Evolutionary conservation across 73 alveolate genomes (phyloP).

Genomic region (Stentor coeruleus): DNA sequence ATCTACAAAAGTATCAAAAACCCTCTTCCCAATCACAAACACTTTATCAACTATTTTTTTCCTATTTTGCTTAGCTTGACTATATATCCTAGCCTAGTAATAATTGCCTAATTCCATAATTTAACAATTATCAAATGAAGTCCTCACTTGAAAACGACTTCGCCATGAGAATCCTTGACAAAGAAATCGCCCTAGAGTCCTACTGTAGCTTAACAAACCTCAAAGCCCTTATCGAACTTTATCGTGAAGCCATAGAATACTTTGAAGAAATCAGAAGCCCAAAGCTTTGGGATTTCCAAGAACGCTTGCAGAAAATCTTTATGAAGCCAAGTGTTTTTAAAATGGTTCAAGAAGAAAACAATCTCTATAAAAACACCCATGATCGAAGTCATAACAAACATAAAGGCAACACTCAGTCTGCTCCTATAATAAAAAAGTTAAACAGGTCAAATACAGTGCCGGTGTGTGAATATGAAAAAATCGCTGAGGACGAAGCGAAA

Average conservation of each 20-base stretch:
- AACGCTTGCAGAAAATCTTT: conserved; percentile 15
- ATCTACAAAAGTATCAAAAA: too few species aligned
- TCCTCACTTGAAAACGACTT: too few species aligned
- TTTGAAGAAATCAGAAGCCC: conserved; percentile 9
- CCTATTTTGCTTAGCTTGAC: too few species aligned
- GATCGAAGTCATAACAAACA: background rate
- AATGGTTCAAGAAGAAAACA: conserved; percentile 29
- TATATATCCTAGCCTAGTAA: too few species aligned
- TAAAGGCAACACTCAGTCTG: background rate
- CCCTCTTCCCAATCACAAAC: too few species aligned
- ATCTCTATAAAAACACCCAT: too few species aligned
- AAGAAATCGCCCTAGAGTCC: background rate
- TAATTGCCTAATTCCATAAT: too few species aligned
- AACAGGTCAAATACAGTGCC: background rate
- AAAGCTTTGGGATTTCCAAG: background rate
- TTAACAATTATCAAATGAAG: too few species aligned
- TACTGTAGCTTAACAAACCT: background rate
- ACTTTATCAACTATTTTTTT: too few species aligned
- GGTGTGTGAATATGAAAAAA: background rate
- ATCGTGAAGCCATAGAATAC: conserved; percentile 1
- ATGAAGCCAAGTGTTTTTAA: conserved; percentile 13
- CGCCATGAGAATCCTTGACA: background rate
- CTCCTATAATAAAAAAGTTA: too few species aligned
- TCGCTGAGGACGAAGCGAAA: background rate
- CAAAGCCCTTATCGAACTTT: background rate